Evolutionary conservation across 2,329 filamentous ascomycete genomes (phyloP).

Genomic region (Diaporthe batatas): DNA sequence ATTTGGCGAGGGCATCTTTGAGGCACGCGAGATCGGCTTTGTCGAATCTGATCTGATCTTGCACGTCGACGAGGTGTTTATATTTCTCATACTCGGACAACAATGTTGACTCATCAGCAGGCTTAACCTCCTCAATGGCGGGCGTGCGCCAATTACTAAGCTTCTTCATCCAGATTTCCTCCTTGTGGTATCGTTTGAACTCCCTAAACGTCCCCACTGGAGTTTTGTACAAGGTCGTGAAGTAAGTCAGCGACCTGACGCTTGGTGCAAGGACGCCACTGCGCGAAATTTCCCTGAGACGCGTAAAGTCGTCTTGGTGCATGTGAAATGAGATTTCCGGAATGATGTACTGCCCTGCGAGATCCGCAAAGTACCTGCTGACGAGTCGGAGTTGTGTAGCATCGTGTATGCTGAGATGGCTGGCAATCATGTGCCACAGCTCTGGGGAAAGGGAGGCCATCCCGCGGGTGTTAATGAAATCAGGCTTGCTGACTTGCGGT

Average conservation of each 20-base stretch:
- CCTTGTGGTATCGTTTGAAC: background rate
- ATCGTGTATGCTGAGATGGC: slow-evolving; percentile 3
- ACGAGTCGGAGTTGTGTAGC: background rate
- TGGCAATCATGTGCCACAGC: slow-evolving; percentile 15
- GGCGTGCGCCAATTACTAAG: no score
- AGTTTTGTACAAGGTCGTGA: background rate
- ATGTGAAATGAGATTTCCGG: background rate
- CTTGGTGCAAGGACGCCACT: background rate
- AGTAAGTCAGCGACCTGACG: background rate
- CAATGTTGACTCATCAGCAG: background rate
- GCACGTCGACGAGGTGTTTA: background rate
- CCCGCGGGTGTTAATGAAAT: background rate
- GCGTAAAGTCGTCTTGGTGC: background rate
- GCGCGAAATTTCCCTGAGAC: background rate
- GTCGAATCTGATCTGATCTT: background rate
- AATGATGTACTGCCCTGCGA: slow-evolving; percentile 1
- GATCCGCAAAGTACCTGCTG: background rate
- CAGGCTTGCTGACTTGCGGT: background rate
- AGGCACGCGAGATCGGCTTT: slow-evolving; percentile 1
- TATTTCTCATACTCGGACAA: background rate
- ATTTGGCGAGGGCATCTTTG: slow-evolving; percentile 1
- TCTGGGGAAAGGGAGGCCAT: background rate
- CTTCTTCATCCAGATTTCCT: no score
- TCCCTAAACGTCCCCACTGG: background rate
- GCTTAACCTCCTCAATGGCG: background rate